Evolutionary conservation across 805 yeast species (phyloP).

Genomic region (Pichia phayaonensis): DNA sequence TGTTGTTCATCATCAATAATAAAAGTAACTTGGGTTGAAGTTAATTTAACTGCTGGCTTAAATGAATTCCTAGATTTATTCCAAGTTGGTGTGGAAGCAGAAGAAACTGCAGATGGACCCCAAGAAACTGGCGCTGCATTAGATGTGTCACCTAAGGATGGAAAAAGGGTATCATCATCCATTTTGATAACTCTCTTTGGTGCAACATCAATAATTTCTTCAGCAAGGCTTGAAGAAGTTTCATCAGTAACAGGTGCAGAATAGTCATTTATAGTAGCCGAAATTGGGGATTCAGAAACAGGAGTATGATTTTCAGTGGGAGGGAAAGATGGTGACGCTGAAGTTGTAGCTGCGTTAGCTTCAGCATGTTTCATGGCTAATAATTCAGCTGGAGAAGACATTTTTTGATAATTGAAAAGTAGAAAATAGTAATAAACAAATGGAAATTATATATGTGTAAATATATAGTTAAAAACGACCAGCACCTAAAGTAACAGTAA

Average conservation of each 20-base stretch:
- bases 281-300: conserved; percentile 10
- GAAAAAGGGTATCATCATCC: conserved; percentile 48
- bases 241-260: background rate
- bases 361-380: conserved; percentile 31
- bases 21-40: conserved; percentile 71
- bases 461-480: background rate
- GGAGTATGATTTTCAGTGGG: conserved; percentile 7
- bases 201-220: background rate
- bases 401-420: conserved; percentile 7
- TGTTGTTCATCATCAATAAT: conserved; percentile 66
- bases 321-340: conserved; percentile 11
- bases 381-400: conserved; percentile 35
- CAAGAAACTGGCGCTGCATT: conserved; percentile 30
- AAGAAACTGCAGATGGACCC: conserved; percentile 31
- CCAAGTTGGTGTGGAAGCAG: conserved; percentile 15
- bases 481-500: background rate
- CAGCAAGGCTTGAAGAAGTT: background rate
- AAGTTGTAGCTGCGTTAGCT: conserved; percentile 6
- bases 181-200: conserved; percentile 28
- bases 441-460: background rate
- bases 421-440: background rate
- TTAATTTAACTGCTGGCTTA: conserved; percentile 42
- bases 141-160: conserved; percentile 49
- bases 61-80: conserved; percentile 19
- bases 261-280: conserved; percentile 2